These are phyloP conservation scores for Linderniella brevidens DNA, from an alignment of 257 asterid species.

Conservation along the genomic window DNA sequence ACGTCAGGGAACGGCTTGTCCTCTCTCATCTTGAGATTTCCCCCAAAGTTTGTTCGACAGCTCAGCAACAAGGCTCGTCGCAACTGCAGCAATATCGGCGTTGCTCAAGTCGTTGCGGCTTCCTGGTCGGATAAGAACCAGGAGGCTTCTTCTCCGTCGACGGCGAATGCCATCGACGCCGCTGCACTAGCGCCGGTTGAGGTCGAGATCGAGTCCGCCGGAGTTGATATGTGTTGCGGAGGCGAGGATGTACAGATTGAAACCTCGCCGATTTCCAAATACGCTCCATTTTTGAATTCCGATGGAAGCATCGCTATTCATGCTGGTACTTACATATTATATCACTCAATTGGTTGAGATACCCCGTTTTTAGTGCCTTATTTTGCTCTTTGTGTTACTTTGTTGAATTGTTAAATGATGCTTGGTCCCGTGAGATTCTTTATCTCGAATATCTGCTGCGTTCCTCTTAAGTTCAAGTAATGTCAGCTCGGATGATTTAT, in stretches of 20 bases:
- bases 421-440: no score
- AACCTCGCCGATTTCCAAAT: conserved; percentile 21
- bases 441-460: no score
- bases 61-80: conserved; percentile 70
- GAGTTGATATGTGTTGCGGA: conserved; percentile 16
- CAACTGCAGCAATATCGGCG: conserved; percentile 85
- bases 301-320: conserved; percentile 87
- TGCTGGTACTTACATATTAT: conserved; percentile 71
- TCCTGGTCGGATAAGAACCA: conserved; percentile 47
- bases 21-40: conserved; percentile 47
- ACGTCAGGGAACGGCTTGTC: conserved; percentile 25
- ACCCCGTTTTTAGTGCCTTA: no score
- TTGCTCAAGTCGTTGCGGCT: conserved; percentile 85
- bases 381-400: neutral
- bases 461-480: no score
- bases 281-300: conserved; percentile 43
- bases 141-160: no score
- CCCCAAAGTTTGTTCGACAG: conserved; percentile 79
- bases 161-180: conserved; percentile 51
- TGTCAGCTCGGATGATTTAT: no score
- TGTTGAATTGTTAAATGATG: no score
- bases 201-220: conserved; percentile 19
- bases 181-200: conserved; percentile 31
- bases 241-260: conserved; percentile 30
- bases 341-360: neutral